Conservation (phyloP, 441 rosid species). For the Caryocar brasiliense region DNA sequence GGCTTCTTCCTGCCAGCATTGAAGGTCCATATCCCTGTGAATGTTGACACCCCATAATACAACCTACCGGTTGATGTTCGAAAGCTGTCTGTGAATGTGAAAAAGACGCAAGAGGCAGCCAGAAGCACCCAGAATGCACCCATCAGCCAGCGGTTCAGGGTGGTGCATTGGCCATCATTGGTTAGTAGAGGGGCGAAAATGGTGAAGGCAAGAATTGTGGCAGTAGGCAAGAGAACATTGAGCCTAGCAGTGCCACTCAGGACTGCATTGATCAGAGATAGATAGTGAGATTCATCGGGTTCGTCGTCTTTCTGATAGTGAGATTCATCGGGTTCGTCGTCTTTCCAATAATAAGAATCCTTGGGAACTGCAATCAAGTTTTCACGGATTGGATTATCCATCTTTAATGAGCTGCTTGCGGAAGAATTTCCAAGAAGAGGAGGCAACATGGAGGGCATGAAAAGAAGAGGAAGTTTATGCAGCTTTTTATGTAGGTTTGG, state of each 20-base stretch:
- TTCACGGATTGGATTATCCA: conserved; percentile 11
- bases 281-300: conserved; percentile 27
- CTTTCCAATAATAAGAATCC: conserved; percentile 10
- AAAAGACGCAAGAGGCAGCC: conserved; percentile 33
- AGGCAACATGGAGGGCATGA: not conserved
- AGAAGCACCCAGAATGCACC: conserved; percentile 18
- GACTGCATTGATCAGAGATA: conserved; percentile 30
- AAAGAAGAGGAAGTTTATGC: not conserved
- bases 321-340: conserved; percentile 14
- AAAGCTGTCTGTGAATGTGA: conserved; percentile 37
- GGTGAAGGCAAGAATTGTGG: conserved; percentile 40
- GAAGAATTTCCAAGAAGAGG: not conserved
- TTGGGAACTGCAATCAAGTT: not conserved
- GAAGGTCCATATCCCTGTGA: conserved; percentile 38
- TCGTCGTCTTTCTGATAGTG: conserved; percentile 22
- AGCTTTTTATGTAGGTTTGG: no score
- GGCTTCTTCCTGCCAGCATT: conserved; percentile 31
- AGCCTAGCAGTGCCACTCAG: conserved; percentile 43
- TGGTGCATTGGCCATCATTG: conserved; percentile 32
- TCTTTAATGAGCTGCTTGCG: not conserved
- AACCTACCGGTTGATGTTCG: conserved; percentile 29
- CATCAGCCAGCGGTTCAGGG: conserved; percentile 31
- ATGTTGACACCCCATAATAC: conserved; percentile 34
- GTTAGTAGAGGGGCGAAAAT: conserved; percentile 41
- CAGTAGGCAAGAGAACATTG: conserved; percentile 42